phyloP scores from a whole-genome alignment of 306 rosid genomes.

The Vicia faba region DNA sequence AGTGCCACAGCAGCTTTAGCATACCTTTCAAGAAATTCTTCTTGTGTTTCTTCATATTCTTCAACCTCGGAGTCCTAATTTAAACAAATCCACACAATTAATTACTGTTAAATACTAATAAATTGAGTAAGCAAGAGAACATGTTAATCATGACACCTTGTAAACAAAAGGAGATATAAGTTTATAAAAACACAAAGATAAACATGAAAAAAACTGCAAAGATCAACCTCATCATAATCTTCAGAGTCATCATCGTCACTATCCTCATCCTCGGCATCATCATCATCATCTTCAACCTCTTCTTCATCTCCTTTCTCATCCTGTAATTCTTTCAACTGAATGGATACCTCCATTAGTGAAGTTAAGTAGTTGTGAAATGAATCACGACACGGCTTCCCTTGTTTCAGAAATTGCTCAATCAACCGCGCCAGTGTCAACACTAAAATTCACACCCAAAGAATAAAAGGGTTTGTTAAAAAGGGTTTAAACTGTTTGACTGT shows the following conservation, averaged over 20 bases:
- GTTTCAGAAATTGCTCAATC: conserved; percentile 63
- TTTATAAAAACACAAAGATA: conserved; percentile 25
- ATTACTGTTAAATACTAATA: not conserved
- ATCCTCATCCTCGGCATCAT: conserved; percentile 43
- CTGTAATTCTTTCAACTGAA: conserved; percentile 58
- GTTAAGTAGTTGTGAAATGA: conserved; percentile 59
- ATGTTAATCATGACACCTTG: not conserved
- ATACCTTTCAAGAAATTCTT: conserved; percentile 77
- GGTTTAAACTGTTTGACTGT: conserved; percentile 22
- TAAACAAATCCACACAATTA: conserved; percentile 20
- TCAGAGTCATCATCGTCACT: conserved; percentile 49
- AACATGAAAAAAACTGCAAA: conserved; percentile 30
- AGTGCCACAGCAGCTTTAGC: conserved; percentile 79
- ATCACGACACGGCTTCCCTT: conserved; percentile 54
- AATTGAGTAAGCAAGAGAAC: conserved; percentile 14
- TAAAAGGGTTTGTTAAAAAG: conserved; percentile 21
- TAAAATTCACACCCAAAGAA: conserved; percentile 43
- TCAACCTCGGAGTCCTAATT: conserved; percentile 78
- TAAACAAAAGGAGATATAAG: conserved; percentile 20
- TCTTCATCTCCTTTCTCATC: conserved; percentile 54
- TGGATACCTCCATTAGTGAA: conserved; percentile 65
- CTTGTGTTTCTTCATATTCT: conserved; percentile 83
- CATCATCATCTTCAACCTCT: conserved; percentile 53
- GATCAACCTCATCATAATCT: conserved; percentile 70
- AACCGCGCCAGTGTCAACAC: conserved; percentile 69